Conservation (phyloP, 495 filamentous ascomycete species). For the Venustampulla echinocandica region DNA sequence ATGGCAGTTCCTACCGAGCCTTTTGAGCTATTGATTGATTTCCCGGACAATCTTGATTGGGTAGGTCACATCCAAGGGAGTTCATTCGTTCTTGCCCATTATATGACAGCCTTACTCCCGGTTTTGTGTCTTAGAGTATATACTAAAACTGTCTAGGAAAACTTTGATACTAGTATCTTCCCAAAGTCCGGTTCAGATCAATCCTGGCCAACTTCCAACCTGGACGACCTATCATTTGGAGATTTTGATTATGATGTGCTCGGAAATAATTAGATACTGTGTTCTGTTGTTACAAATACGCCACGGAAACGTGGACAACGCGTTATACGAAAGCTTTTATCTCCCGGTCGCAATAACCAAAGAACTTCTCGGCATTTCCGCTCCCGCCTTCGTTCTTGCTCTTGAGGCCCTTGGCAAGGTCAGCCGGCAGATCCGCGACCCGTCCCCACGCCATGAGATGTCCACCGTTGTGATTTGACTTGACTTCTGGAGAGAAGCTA, state of each 20-base stretch:
- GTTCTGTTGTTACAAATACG: not conserved
- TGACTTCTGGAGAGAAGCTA: slow-evolving; percentile 34
- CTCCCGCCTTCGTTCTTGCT: slow-evolving; percentile 17
- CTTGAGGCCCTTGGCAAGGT: slow-evolving; percentile 16
- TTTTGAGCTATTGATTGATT: slow-evolving; percentile 25
- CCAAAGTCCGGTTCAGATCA: not conserved
- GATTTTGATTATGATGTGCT: not conserved
- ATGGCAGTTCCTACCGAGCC: slow-evolving; percentile 20
- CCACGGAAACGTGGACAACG: not conserved
- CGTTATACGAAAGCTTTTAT: slow-evolving; percentile 4
- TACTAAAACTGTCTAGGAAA: not conserved
- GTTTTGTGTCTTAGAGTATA: not conserved
- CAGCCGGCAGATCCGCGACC: slow-evolving; percentile 14
- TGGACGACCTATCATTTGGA: not conserved
- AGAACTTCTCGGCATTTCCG: slow-evolving; percentile 27
- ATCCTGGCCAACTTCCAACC: not conserved
- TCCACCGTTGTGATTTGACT: slow-evolving; percentile 12
- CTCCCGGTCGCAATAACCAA: slow-evolving; percentile 21
- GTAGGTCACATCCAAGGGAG: slow-evolving; percentile 26
- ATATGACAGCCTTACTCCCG: too few relatives aligned
- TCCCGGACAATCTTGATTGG: slow-evolving; percentile 31
- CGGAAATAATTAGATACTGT: not conserved
- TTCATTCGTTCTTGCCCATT: too few relatives aligned
- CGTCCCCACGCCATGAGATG: slow-evolving; percentile 27
- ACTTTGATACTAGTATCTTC: not conserved